Percentiles rank a stretch among this genome's conserved stretches.
Conservation (phyloP, 164 flowering plant genomes). For the Sextonia rubra region DNA sequence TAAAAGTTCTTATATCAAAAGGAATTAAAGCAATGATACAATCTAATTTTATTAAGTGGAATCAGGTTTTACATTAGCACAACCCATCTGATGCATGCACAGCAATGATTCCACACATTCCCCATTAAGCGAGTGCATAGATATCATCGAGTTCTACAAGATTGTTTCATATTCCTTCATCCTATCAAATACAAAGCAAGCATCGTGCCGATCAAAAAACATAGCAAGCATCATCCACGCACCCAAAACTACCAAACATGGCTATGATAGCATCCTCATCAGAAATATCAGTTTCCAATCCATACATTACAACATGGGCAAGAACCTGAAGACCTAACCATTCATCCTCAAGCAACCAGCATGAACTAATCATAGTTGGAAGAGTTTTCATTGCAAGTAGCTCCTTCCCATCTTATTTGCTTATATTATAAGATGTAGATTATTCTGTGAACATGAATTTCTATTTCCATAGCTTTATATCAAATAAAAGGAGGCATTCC, state of each 20-base stretch:
- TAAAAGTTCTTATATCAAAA: too few species aligned
- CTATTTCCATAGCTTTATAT: too few species aligned
- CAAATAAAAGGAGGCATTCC: too few species aligned
- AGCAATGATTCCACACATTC: conserved; percentile 37
- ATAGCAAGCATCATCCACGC: conserved; percentile 36
- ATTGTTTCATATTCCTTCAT: conserved; percentile 66
- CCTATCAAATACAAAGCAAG: conserved; percentile 43
- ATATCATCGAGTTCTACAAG: conserved; percentile 77
- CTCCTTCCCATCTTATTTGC: conserved; percentile 46
- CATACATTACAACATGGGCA: conserved; percentile 51
- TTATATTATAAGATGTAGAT: background rate
- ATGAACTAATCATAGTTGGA: conserved; percentile 53
- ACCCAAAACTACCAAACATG: conserved; percentile 59
- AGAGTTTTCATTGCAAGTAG: conserved; percentile 50
- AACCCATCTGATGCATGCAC: conserved; percentile 51
- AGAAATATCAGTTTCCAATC: conserved; percentile 46
- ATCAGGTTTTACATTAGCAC: conserved; percentile 32
- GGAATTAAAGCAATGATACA: too few species aligned
- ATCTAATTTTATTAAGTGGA: too few species aligned
- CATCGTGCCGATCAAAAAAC: too few species aligned
- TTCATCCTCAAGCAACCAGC: conserved; percentile 47
- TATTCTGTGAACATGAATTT: too few species aligned
- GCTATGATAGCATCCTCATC: conserved; percentile 63
- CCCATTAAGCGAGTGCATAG: conserved; percentile 49
- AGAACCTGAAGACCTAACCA: conserved; percentile 59